Percentiles rank a stretch among this genome's conserved stretches.
Evolutionary conservation across 2,329 filamentous ascomycete species (phyloP).

Genomic region (Penicillium hordei): DNA sequence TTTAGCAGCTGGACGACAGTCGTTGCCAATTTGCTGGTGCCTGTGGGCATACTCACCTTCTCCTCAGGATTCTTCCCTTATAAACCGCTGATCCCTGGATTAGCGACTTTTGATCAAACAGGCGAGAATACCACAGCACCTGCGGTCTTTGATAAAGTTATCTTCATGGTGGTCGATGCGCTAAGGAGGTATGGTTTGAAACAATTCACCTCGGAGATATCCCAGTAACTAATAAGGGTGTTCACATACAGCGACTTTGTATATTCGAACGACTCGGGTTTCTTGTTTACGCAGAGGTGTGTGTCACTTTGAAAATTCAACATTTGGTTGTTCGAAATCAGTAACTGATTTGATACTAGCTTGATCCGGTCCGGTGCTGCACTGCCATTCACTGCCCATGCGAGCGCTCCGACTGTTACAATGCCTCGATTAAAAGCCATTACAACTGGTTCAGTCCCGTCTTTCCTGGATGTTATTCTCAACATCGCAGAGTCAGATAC

Average conservation of each 20-base stretch:
- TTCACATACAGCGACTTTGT: conserved; percentile 77
- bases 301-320: conserved; percentile 10
- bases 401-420: conserved; percentile 93
- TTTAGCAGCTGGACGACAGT: conserved; percentile 48
- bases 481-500: conserved; percentile 96
- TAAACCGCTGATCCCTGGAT: conserved; percentile 85
- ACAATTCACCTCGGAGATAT: not conserved
- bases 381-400: conserved; percentile 91
- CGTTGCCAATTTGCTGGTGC: conserved; percentile 74
- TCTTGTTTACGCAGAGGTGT: conserved; percentile 83
- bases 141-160: conserved; percentile 79
- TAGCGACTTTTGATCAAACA: conserved; percentile 64
- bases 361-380: conserved; percentile 81
- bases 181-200: conserved; percentile 67
- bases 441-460: conserved; percentile 96
- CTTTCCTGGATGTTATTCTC: conserved; percentile 92
- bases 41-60: conserved; percentile 72
- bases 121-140: conserved; percentile 50
- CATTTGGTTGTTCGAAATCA: not conserved
- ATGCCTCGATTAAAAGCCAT: conserved; percentile 98
- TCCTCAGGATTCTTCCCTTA: conserved; percentile 95
- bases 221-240: not conserved
- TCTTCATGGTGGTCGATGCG: conserved; percentile 98
- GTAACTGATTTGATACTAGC: conserved; percentile 47
- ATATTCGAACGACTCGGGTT: conserved; percentile 75